A percentile compares a stretch with the other conserved stretches of the same genome.
These are phyloP conservation scores for Mycena sanguinolenta DNA, from an alignment of 768 basidiomycete species.

Conservation along the genomic window DNA sequence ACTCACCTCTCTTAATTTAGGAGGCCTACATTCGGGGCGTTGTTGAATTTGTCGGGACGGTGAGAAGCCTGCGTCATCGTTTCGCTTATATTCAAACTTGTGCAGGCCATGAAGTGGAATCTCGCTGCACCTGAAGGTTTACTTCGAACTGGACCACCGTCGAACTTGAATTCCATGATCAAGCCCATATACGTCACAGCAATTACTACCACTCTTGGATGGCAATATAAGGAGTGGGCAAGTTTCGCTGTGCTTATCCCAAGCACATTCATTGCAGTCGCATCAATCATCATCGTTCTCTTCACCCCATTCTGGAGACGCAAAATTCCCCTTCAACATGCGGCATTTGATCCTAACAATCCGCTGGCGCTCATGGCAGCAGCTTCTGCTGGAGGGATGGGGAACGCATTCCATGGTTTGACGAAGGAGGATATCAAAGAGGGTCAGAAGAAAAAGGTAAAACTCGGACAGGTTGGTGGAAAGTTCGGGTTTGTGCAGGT, in stretches of 20 bases:
- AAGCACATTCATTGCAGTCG: slow-evolving; percentile 8
- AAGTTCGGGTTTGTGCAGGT: slow-evolving; percentile 16
- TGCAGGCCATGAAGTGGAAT: slow-evolving; percentile 6
- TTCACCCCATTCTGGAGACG: neutral
- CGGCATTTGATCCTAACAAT: slow-evolving; percentile 12
- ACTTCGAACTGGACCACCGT: neutral
- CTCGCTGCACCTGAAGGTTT: neutral
- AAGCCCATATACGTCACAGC: neutral
- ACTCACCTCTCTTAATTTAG: neutral
- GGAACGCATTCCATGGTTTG: neutral
- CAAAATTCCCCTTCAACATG: neutral
- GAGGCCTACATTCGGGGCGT: neutral
- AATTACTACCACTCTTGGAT: neutral
- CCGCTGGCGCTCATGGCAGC: slow-evolving; percentile 23
- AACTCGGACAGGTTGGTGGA: neutral
- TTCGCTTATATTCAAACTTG: neutral
- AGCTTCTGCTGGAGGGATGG: slow-evolving; percentile 23
- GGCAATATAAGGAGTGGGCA: neutral
- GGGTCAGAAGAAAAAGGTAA: slow-evolving; percentile 6
- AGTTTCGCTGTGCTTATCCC: slow-evolving; percentile 6
- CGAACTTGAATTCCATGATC: slow-evolving; percentile 4
- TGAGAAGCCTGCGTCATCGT: neutral
- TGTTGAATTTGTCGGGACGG: slow-evolving; percentile 10
- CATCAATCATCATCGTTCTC: slow-evolving; percentile 13
- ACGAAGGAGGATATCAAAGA: slow-evolving; percentile 6